These are phyloP conservation scores for Trichosporon ovoides DNA, from an alignment of 1,284 basidiomycete genomes.

Conservation along the genomic window DNA sequence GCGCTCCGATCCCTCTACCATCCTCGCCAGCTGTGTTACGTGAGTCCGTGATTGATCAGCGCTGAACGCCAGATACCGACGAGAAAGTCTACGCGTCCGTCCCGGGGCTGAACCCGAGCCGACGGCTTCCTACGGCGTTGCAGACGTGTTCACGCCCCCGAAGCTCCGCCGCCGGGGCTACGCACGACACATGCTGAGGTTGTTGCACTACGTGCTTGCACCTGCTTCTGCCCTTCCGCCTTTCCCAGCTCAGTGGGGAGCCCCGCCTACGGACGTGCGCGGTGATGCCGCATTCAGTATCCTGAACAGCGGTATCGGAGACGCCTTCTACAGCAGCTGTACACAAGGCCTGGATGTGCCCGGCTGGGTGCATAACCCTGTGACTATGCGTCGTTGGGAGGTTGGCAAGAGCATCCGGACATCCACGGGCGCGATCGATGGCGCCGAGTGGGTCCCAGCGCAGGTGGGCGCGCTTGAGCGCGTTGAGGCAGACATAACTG, in stretches of 20 bases:
- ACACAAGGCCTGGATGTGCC: conserved; percentile 9
- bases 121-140: conserved; percentile 27
- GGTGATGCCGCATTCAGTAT: conserved; percentile 25
- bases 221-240: conserved; percentile 16
- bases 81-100: background rate
- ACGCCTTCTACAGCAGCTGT: conserved; percentile 29
- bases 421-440: background rate
- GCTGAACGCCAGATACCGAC: background rate
- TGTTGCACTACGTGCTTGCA: conserved; percentile 32
- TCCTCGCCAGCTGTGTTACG: background rate
- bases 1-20: background rate
- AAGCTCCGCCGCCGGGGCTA: conserved; percentile 33
- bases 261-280: conserved; percentile 14
- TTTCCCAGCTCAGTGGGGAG: conserved; percentile 27
- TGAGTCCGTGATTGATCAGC: background rate
- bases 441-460: conserved; percentile 4
- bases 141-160: conserved; percentile 31
- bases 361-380: conserved; percentile 9
- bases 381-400: background rate
- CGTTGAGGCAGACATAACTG: background rate
- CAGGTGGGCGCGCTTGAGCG: background rate
- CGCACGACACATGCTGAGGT: conserved; percentile 31
- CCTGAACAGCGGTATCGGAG: conserved; percentile 35
- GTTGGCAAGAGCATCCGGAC: background rate
- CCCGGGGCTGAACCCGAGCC: background rate